phyloP scores from a whole-genome alignment of 2,329 filamentous ascomycete species.

The Rutstroemia sp. region DNA sequence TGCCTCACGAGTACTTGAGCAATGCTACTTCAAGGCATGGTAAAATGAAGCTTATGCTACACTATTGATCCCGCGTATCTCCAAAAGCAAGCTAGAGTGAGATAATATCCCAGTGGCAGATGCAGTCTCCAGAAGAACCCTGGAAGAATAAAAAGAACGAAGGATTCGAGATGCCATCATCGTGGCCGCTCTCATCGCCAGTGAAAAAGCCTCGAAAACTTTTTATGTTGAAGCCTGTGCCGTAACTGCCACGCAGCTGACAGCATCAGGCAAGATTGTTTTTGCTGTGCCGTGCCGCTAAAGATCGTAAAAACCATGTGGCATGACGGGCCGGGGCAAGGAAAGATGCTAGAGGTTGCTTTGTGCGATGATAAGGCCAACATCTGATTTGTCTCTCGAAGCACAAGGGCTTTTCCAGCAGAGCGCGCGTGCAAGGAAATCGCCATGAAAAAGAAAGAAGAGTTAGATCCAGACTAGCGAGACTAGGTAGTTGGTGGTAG shows the following conservation, averaged over 20 bases:
- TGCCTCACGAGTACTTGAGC: not conserved
- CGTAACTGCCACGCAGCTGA: conserved; percentile 10
- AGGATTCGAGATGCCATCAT: conserved; percentile 3
- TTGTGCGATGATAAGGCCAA: not conserved
- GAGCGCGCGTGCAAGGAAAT: not conserved
- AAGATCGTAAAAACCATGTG: conserved; percentile 9
- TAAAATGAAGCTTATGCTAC: conserved; percentile 8
- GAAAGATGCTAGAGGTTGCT: not conserved
- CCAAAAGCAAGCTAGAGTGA: not conserved
- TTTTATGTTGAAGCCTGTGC: not conserved
- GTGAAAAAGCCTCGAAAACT: not conserved
- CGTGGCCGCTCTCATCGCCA: conserved; percentile 1
- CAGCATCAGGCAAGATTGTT: conserved; percentile 10
- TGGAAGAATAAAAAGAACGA: not conserved
- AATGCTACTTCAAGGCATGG: conserved; percentile 1
- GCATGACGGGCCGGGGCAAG: conserved; percentile 2
- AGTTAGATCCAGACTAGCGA: not conserved
- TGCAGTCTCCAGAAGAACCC: not conserved
- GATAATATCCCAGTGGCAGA: not conserved
- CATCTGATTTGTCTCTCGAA: not conserved
- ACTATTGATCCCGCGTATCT: conserved; percentile 1
- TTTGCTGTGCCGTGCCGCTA: conserved; percentile 10
- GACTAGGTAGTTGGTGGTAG: not conserved
- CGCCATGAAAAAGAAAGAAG: not conserved
- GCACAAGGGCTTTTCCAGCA: not conserved